Conservation (phyloP, 208 protist genomes). For the Trypanosoma lewisi region DNA sequence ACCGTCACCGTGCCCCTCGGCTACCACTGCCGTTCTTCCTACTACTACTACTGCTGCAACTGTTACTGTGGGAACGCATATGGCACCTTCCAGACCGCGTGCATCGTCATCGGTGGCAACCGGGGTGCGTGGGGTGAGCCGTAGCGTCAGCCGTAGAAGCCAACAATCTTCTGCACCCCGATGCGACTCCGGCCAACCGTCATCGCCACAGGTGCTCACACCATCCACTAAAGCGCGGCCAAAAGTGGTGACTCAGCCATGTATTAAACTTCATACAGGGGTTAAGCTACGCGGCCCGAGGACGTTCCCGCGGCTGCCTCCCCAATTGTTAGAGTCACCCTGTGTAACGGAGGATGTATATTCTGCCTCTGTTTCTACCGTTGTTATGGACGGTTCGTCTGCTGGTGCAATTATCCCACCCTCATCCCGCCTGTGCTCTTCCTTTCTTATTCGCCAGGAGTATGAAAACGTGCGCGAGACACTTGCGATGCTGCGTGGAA, state of each 20-base stretch:
- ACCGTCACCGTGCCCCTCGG: background rate
- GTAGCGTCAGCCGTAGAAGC: background rate
- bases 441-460: constrained; percentile 17
- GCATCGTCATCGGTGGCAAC: background rate
- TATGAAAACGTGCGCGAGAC: constrained; percentile 25
- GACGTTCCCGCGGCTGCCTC: constrained; percentile 10
- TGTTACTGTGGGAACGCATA: background rate
- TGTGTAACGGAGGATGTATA: too few species aligned
- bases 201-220: background rate
- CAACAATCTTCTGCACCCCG: background rate
- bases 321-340: background rate
- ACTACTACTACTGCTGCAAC: background rate
- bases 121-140: background rate
- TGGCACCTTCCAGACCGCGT: background rate
- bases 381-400: background rate
- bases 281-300: constrained; percentile 14
- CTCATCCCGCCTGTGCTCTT: background rate
- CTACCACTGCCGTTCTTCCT: background rate
- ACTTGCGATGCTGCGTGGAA: constrained; percentile 30
- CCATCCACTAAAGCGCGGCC: background rate
- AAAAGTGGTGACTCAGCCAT: background rate
- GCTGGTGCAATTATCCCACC: background rate
- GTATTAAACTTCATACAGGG: constrained; percentile 17
- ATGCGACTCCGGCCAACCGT: background rate
- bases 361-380: background rate